Percentiles rank a stretch among this genome's conserved stretches.
phyloP scores from a whole-genome alignment of 345 rosid genomes.

The Bruguiera sexangula region DNA sequence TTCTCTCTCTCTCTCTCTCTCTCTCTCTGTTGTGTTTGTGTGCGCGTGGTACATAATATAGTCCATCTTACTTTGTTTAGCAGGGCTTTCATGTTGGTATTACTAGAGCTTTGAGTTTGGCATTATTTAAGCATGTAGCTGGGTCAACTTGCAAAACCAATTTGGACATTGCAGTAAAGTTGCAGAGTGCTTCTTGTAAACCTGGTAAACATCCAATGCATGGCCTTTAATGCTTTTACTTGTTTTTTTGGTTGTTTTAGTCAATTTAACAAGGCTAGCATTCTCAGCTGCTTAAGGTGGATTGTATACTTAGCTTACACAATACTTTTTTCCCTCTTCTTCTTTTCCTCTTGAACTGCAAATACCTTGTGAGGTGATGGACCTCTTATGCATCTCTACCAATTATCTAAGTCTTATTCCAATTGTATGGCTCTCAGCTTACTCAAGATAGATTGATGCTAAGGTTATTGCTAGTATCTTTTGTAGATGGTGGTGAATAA shows the following conservation, averaged over 20 bases:
- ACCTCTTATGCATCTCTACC: too few species aligned
- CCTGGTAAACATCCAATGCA: slow-evolving; percentile 33
- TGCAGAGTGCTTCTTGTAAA: slow-evolving; percentile 26
- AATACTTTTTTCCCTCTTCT: not conserved
- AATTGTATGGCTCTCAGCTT: too few species aligned
- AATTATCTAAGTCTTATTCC: too few species aligned
- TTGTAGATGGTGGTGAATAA: too few species aligned
- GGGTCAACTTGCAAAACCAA: slow-evolving; percentile 25
- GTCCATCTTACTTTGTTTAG: slow-evolving; percentile 17
- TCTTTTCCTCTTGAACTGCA: not conserved
- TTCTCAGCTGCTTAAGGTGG: not conserved
- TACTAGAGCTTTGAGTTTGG: slow-evolving; percentile 34
- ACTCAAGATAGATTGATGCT: too few species aligned
- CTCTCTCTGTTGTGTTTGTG: not conserved
- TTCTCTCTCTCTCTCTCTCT: not conserved
- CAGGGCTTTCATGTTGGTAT: slow-evolving; percentile 48
- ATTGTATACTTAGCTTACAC: not conserved
- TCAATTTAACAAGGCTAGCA: not conserved
- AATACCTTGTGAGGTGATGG: too few species aligned
- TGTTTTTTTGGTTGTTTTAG: not conserved
- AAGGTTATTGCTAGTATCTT: too few species aligned
- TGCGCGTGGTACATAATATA: not conserved
- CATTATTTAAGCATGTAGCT: slow-evolving; percentile 22
- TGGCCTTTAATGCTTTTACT: not conserved
- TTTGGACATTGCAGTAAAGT: slow-evolving; percentile 18